A percentile compares a stretch with the other conserved stretches of the same genome.
Conservation (phyloP, 2,329 filamentous ascomycete species). For the Aspergillus sp. region DNA sequence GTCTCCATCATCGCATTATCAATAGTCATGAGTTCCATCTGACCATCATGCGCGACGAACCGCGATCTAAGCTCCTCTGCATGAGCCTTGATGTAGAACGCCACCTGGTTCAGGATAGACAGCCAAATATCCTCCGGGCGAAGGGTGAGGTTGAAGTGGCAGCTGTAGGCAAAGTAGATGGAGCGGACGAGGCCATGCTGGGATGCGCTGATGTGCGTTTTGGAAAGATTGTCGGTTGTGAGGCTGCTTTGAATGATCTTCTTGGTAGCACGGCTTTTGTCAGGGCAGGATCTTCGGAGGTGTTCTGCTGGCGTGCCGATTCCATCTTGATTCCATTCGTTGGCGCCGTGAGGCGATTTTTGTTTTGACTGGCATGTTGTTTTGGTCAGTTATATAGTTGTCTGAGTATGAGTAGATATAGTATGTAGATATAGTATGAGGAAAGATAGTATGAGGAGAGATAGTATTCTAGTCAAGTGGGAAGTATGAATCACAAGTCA, state of each 20-base stretch:
- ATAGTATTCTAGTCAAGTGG: too few species aligned
- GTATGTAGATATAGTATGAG: too few species aligned
- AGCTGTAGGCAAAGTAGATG: slow-evolving; percentile 7
- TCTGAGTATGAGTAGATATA: too few species aligned
- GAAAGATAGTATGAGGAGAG: too few species aligned
- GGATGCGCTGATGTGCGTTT: slow-evolving; percentile 2
- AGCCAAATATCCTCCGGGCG: slow-evolving; percentile 52
- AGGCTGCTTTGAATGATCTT: not conserved
- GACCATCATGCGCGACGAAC: slow-evolving; percentile 41
- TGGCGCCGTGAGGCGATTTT: not conserved
- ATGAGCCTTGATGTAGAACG: slow-evolving; percentile 43
- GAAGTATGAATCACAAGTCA: too few species aligned
- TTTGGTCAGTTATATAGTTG: too few species aligned
- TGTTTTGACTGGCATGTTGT: not conserved
- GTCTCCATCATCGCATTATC: slow-evolving; percentile 11
- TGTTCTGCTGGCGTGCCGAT: not conserved
- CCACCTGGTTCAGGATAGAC: slow-evolving; percentile 45
- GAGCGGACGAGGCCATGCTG: slow-evolving; percentile 6
- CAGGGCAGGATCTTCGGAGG: not conserved
- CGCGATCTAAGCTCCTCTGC: slow-evolving; percentile 37
- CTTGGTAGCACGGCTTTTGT: not conserved
- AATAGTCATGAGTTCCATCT: slow-evolving; percentile 34
- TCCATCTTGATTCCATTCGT: not conserved
- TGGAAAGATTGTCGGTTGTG: not conserved
- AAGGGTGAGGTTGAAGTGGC: slow-evolving; percentile 41